Evolutionary conservation across 176 grass and related monocot species (phyloP).

Genomic region (Triticum monococcum): DNA sequence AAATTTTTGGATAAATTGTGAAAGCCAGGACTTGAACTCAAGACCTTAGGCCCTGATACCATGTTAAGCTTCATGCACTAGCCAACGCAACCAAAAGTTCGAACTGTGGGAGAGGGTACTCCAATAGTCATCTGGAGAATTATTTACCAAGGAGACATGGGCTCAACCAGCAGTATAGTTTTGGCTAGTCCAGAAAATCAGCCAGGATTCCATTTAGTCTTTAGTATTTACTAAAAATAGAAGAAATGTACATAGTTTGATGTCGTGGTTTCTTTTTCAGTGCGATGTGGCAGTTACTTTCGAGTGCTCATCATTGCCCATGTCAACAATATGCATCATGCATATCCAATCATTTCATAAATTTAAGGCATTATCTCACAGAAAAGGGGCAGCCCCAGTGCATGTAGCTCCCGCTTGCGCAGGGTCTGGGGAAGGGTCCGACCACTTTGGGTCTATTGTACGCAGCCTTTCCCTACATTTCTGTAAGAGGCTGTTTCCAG

Average conservation of each 20-base stretch:
- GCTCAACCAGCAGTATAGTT: neutral
- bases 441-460: too few relatives aligned
- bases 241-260: neutral
- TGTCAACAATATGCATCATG: neutral
- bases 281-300: neutral
- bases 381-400: too few relatives aligned
- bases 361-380: conserved; percentile 12
- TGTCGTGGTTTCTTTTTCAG: neutral
- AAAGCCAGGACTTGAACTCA: too few relatives aligned
- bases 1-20: too few relatives aligned
- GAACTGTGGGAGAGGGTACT: too few relatives aligned
- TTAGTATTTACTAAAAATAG: neutral
- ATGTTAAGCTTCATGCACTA: too few relatives aligned
- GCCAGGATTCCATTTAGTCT: neutral
- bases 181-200: neutral
- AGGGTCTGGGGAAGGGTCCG: too few relatives aligned
- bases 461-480: too few relatives aligned
- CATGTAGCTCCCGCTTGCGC: too few relatives aligned
- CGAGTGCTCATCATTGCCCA: neutral
- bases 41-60: too few relatives aligned
- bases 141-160: neutral
- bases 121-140: neutral
- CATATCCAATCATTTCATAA: conserved; percentile 2
- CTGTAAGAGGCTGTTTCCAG: too few relatives aligned
- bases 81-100: too few relatives aligned